Evolutionary conservation across 768 basidiomycete genomes (phyloP).

Genomic region (Omphalotus guepiniiformis): DNA sequence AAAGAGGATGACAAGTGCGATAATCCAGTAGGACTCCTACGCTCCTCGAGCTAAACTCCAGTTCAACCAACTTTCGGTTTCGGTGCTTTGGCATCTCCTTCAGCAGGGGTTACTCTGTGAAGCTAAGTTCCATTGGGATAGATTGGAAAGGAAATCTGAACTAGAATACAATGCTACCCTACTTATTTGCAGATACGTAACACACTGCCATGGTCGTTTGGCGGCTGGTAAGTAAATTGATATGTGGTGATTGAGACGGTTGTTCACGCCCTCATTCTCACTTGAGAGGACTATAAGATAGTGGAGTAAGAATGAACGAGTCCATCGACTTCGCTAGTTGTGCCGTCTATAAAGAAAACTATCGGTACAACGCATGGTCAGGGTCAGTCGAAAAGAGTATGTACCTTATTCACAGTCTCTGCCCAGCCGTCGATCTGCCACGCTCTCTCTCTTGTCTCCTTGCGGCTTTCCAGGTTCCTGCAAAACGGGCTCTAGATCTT

Average conservation of each 20-base stretch:
- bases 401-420: slow-evolving; percentile 87
- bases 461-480: slow-evolving; percentile 75
- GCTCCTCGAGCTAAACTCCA: too few species aligned
- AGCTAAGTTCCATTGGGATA: too few species aligned
- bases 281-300: slow-evolving; percentile 84
- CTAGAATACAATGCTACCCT: too few species aligned
- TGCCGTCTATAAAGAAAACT: slow-evolving; percentile 59
- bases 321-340: slow-evolving; percentile 87
- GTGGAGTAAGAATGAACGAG: slow-evolving; percentile 73
- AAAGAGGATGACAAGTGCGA: not conserved
- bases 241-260: not conserved
- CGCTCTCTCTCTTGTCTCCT: slow-evolving; percentile 81
- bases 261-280: slow-evolving; percentile 25
- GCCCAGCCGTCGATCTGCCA: slow-evolving; percentile 97
- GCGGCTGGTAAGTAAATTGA: too few species aligned
- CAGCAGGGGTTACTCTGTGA: too few species aligned
- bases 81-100: too few species aligned
- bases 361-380: not conserved
- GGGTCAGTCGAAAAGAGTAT: too few species aligned
- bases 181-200: too few species aligned
- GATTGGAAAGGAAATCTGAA: too few species aligned
- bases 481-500: not conserved
- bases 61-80: too few species aligned
- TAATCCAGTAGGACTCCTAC: too few species aligned
- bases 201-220: too few species aligned